Evolutionary conservation across 805 yeast genomes (phyloP), one percentile per base, ranked within the genome.

Genomic region (Debaryomyces hansenii): DNA sequence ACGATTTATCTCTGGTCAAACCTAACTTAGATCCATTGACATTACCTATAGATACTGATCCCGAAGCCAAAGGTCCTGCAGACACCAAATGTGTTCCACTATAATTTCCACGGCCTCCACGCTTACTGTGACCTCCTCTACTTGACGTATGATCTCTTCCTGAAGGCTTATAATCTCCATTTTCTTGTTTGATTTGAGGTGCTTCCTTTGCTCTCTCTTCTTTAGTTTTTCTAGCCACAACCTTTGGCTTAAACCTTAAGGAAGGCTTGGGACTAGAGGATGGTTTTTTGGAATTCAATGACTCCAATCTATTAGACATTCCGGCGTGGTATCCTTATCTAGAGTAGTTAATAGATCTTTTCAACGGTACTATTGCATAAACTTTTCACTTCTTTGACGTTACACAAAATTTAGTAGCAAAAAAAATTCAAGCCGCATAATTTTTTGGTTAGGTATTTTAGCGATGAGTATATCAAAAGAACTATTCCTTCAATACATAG

Each of bases 151-250:
- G 51, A 7, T 69, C 67, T 38, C 72, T 44, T 1, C 49, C 45
- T 41, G 67, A 39, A 28, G 57, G 28, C 37, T 59, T 28, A 48
- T 59, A 48, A 42, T 42, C 42, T 56, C 49, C 50, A 46, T 55
- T 55, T 46, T 69, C 74, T 20, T 54, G 70, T 48, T 75, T 68
- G 52, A 73, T 77, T 41, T 55, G 56, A 5, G 90, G 90, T 0
- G 90, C 91, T 45, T 80, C 79, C 21, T 87, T 83, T 18, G 83
- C 96, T 62, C 96, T 74, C 55, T 90, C 96, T 55, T 87, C 91
- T 55, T 88, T 85, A 9, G 90, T 70, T 61, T 89, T 82, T 66
- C 97, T 75, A 0, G 90, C 90, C 37, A 91, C 96, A 2, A 77
- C 84, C 64, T 91, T 91, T 2, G 97, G 97, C 64, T 84, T 83